Evolutionary conservation across 2,329 filamentous ascomycete species (phyloP), one percentile per base, ranked within the genome.

Genomic region (Cladosporium oxysporum): DNA sequence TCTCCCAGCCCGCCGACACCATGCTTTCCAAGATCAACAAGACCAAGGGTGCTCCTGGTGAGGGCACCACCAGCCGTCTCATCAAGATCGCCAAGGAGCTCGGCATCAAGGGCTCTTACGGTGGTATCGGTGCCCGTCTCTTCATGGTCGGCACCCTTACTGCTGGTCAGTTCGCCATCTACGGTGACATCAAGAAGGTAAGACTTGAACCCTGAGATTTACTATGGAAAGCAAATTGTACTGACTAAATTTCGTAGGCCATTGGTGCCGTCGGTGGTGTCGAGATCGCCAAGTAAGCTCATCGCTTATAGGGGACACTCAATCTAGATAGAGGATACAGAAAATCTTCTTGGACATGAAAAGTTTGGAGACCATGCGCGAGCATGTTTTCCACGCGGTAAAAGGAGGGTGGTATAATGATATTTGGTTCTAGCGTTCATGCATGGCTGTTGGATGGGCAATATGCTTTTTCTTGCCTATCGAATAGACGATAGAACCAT

Each of bases 1-100:
- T 96, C 79, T 96, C 92, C 70, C 92, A 96, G 84, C 92, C 92
- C 74, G 92, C 92, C 79, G 92, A 96, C 81, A 96, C 92, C 78
- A 96, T 96, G 92, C 89, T 96, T 71, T 91, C 87, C 83, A 95
- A 94, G 88, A 95, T 96, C 86, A 96, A 96, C 90, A 95, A 95
- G 90, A 92, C 90, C 83, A 89, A 92, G 85, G 92, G 91, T 82
- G 84, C 88, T 68, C 91, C 92, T 72, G 92, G 92, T 85, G 91
- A 96, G 85, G 88, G 92, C 76, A 95, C 91, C 75, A 87, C 87
- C 78, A 86, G 84, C 80, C 90, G 92, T 81, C 83, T 96, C 76
- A 84, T 94, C 85, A 95, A 95, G 89, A 96, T 96, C 76, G 91
- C 83, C 73, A 90, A 89, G 83, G 91, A 96, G 83, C 90, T 96